phyloP scores from a whole-genome alignment of 768 basidiomycete species.

The Pseudohyphozyma bogoriensis region DNA sequence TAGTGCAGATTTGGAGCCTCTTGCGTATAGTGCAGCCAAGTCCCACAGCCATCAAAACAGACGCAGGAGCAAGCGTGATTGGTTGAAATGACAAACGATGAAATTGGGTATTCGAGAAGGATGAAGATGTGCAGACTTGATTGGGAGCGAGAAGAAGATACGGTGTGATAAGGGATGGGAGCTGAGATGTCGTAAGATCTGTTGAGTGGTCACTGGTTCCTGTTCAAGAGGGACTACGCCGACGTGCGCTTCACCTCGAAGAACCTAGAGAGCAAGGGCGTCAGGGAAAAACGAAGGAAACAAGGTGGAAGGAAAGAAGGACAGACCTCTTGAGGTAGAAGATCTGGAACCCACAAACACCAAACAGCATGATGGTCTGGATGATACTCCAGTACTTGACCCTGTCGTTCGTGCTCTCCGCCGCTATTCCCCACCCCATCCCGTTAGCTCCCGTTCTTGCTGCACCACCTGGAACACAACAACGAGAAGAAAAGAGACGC shows the following conservation, averaged over 20 bases:
- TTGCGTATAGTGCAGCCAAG: too few species aligned
- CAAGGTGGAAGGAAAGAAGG: background rate
- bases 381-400: slow-evolving; percentile 99
- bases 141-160: background rate
- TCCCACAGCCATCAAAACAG: too few species aligned
- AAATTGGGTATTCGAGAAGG: background rate
- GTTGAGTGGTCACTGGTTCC: background rate
- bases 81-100: too few species aligned
- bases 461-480: background rate
- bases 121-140: too few species aligned
- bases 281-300: background rate
- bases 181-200: background rate
- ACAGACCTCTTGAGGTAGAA: slow-evolving; percentile 68
- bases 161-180: background rate
- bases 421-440: slow-evolving; percentile 34
- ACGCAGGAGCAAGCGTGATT: too few species aligned
- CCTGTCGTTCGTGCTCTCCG: slow-evolving; percentile 58
- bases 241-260: slow-evolving; percentile 35
- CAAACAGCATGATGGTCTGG: slow-evolving; percentile 74
- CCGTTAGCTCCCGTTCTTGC: background rate
- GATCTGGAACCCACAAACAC: slow-evolving; percentile 91
- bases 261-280: slow-evolving; percentile 6
- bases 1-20: too few species aligned
- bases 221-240: background rate
- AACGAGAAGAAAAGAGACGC: slow-evolving; percentile 45